Conservation (phyloP, 2,329 filamentous ascomycete species). For the Dothistroma septosporum region DNA sequence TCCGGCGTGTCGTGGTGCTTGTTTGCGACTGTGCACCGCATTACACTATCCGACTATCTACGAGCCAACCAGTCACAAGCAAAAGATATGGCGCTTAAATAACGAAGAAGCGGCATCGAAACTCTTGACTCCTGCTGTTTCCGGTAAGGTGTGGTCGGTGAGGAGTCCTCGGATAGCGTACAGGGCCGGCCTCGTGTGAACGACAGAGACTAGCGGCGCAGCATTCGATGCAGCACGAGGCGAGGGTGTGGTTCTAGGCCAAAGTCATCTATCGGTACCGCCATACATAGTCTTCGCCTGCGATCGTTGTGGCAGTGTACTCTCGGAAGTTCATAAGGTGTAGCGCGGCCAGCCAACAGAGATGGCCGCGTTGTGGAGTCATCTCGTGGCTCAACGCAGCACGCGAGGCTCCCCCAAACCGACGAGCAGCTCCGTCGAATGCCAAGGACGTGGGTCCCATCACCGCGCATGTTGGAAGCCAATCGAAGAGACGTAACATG, state of each 20-base stretch:
- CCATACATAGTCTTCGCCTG: not conserved
- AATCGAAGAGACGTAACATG: not conserved
- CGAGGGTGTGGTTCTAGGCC: not conserved
- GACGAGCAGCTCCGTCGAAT: not conserved
- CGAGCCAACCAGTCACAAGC: slow-evolving; percentile 4
- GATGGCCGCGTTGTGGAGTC: not conserved
- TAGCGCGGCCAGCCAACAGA: not conserved
- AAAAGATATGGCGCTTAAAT: not conserved
- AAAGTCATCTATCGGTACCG: not conserved
- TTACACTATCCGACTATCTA: not conserved
- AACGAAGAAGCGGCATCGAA: slow-evolving; percentile 3
- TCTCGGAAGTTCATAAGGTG: not conserved
- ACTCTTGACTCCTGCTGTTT: slow-evolving; percentile 8
- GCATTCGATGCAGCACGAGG: not conserved
- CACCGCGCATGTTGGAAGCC: not conserved
- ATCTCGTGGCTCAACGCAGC: not conserved
- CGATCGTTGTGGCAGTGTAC: not conserved
- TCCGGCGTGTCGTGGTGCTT: not conserved
- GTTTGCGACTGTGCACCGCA: not conserved
- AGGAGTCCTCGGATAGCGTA: not conserved
- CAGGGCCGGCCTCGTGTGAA: slow-evolving; percentile 1
- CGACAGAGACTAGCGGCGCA: not conserved
- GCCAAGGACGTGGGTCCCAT: not conserved
- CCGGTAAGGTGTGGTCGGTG: not conserved
- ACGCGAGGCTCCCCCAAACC: not conserved